Conservation (phyloP, 2,329 filamentous ascomycete species). For the Colletotrichum brevisporum region DNA sequence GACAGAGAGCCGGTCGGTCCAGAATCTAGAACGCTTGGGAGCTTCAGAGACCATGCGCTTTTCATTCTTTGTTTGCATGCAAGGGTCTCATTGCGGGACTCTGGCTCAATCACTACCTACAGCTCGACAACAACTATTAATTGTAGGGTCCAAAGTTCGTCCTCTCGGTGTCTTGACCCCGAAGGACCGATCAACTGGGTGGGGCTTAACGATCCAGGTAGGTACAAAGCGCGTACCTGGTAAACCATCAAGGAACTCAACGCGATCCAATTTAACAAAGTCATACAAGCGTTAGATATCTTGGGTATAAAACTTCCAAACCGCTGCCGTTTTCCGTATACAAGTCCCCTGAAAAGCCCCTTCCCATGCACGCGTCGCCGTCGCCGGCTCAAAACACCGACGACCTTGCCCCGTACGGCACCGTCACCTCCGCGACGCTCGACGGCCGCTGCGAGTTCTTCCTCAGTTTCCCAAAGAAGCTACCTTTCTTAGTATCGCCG, state of each 20-base stretch:
- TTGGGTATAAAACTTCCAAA: constrained; percentile 30
- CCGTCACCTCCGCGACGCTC: constrained; percentile 48
- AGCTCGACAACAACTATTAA: too few relatives aligned
- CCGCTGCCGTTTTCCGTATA: not conserved
- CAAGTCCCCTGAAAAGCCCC: not conserved
- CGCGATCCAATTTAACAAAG: not conserved
- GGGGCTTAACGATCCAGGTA: too few relatives aligned
- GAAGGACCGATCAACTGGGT: too few relatives aligned
- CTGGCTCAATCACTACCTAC: too few relatives aligned
- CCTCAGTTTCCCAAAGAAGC: constrained; percentile 54
- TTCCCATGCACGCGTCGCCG: not conserved
- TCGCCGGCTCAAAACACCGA: constrained; percentile 11
- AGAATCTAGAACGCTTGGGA: too few relatives aligned
- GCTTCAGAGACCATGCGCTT: too few relatives aligned
- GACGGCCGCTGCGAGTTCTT: constrained; percentile 48
- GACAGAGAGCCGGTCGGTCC: not conserved
- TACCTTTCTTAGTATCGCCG: constrained; percentile 52
- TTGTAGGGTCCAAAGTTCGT: too few relatives aligned
- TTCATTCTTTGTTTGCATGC: too few relatives aligned
- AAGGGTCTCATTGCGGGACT: too few relatives aligned
- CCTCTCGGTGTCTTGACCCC: too few relatives aligned
- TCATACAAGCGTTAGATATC: not conserved
- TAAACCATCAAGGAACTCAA: too few relatives aligned
- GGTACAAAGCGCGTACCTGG: too few relatives aligned
- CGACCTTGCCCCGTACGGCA: constrained; percentile 24